Evolutionary conservation across 768 basidiomycete species (phyloP).

Genomic region (Pleurotus citrinopileatus): DNA sequence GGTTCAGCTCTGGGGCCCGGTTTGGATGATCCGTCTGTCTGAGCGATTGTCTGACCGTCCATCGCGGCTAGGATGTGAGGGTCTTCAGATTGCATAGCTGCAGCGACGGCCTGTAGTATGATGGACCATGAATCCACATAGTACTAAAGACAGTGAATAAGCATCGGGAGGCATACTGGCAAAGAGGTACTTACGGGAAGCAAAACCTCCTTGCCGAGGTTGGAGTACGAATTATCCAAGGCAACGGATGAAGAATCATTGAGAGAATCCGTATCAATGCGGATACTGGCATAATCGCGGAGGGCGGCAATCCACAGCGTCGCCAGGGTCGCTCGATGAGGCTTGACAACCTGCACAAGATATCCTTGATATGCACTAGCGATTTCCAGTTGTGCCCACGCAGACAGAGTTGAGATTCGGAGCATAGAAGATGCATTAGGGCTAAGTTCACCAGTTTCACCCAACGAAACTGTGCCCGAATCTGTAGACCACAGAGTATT

Average conservation of each 20-base stretch:
- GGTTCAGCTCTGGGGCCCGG: conserved; percentile 53
- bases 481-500: conserved; percentile 47
- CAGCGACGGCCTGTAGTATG: conserved; percentile 83
- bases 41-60: conserved; percentile 65
- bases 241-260: conserved; percentile 74
- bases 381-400: conserved; percentile 92
- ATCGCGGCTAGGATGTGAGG: conserved; percentile 73
- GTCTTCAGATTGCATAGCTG: conserved; percentile 70
- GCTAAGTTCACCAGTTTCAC: conserved; percentile 82
- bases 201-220: conserved; percentile 86
- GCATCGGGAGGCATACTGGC: background rate
- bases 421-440: conserved; percentile 96
- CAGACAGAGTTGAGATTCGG: conserved; percentile 86
- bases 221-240: conserved; percentile 81
- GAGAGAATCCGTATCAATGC: conserved; percentile 84
- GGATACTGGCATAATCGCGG: conserved; percentile 89
- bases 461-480: conserved; percentile 79
- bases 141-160: conserved; percentile 53
- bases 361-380: conserved; percentile 74
- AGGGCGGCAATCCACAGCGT: conserved; percentile 86
- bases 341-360: conserved; percentile 76
- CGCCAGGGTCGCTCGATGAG: conserved; percentile 71
- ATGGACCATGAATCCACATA: conserved; percentile 80
- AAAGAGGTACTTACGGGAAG: conserved; percentile 65
- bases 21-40: conserved; percentile 20